Evolutionary conservation across 306 rosid species (phyloP).

Genomic region (Fragaria vesca): DNA sequence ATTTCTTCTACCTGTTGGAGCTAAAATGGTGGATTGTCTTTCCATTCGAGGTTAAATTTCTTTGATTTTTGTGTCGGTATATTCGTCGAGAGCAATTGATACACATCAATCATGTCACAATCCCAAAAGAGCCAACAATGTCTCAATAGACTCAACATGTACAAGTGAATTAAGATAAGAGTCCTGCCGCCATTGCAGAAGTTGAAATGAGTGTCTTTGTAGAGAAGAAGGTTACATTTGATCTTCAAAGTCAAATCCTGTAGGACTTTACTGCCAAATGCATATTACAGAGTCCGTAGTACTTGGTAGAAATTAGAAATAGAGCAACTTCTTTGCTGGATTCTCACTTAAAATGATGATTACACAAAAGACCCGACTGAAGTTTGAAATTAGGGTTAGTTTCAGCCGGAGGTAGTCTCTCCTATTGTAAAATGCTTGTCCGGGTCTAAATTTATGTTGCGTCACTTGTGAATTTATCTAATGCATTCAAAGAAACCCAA

Average conservation of each 20-base stretch:
- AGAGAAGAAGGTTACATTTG: background rate
- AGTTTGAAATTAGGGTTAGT: background rate
- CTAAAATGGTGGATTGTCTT: background rate
- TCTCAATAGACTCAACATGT: background rate
- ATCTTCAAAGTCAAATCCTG: conserved; percentile 6
- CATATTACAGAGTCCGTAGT: background rate
- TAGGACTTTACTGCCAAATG: conserved; percentile 2
- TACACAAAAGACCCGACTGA: background rate
- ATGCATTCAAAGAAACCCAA: no score
- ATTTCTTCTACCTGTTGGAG: background rate
- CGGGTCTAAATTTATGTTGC: background rate
- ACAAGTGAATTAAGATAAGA: background rate
- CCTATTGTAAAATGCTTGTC: background rate
- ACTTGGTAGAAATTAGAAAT: conserved; percentile 2
- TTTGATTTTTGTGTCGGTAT: background rate
- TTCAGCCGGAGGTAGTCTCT: background rate
- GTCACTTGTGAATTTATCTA: no score
- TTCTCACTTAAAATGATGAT: background rate
- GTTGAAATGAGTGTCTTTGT: background rate
- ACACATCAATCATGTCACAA: background rate
- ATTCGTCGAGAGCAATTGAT: background rate
- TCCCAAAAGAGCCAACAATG: background rate
- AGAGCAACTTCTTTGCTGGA: no score
- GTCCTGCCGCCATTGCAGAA: background rate
- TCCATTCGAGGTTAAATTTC: background rate